Base-by-base conservation (phyloP, 139 green algal species). In the Pseudopediastrum boryanum region DNA sequence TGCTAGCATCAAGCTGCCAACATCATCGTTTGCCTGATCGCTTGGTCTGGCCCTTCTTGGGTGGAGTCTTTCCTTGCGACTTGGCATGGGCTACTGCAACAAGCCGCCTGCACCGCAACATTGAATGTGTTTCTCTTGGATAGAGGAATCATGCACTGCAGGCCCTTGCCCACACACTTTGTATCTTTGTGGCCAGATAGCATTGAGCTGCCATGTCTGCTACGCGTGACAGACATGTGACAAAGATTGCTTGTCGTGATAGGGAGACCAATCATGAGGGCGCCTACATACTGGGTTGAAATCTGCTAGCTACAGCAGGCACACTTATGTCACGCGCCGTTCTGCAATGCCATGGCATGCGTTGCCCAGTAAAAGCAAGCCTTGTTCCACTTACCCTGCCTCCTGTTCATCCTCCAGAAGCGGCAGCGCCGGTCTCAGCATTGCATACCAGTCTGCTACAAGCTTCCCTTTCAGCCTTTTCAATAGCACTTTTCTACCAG, bases 41-140 rank as follows among this genome's bases (percentile, higher is more conserved):
- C 67, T 81, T 81, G 43, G 46, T 46, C 62, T 81, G 75, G 23
- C 75, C 75, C 75, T 81, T 81, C 63, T 81, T 81, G 1, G 75
- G 75, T 9, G 75, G 75, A 8, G 43, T 63, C 59, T 41, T 23
- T 63, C 75, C 8, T 62, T 68, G 41, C 62, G 46, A 38, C 70
- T 19, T 27, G 70, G 51, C 50, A 66, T 9, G 36, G 64, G 50
- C 50, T 41, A 39, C 31, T 50, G 59, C 50, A 52, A 7, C 46
- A 52, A 2, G 5, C 70, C 54, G 13, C n/a, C 54, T 39, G 54
- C 54, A 64, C n/a, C 16, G 13, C 9, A 27, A 10, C 16, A 13
- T 27, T 13, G 54, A 12, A 27, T 16, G 35, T 64, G 54, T 27
- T 64, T 25, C n/a, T 27, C 33, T 64, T 8, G 35, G 9, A 16